Evolutionary conservation across 257 asterid species (phyloP).

Genomic region (Solanum bulbocastanum): DNA sequence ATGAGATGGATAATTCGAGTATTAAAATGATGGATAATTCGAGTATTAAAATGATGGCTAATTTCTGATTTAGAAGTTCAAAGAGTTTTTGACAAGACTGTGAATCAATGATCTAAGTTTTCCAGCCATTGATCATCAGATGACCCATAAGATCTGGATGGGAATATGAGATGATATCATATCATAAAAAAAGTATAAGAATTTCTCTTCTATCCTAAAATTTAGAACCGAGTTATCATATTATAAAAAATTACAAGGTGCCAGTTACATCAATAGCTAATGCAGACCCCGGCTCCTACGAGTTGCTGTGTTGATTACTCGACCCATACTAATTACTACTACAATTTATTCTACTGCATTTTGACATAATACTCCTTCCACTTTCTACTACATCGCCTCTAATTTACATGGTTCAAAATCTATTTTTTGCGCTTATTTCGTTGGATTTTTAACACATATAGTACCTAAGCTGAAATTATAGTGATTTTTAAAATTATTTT

Average conservation of each 20-base stretch:
- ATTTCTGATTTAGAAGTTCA: background rate
- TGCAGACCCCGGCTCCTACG: background rate
- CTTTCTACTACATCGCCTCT: background rate
- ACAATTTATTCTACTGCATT: no score
- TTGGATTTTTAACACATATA: no score
- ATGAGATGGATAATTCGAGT: background rate
- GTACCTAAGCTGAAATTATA: no score
- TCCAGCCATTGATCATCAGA: background rate
- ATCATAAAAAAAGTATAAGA: no score
- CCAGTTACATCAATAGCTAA: background rate
- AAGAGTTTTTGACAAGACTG: background rate
- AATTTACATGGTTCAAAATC: no score
- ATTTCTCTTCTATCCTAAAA: no score
- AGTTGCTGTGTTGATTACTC: background rate
- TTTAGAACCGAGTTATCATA: background rate
- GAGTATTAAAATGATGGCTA: background rate
- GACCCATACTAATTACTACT: background rate
- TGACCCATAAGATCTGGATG: background rate
- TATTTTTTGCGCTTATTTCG: no score
- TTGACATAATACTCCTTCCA: background rate
- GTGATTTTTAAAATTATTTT: no score
- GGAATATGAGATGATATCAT: background rate
- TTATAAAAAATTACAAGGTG: background rate
- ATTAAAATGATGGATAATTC: background rate
- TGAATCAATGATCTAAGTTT: background rate